These are phyloP conservation scores for Pisolithus albus DNA, from an alignment of 768 basidiomycete genomes.

Conservation along the genomic window DNA sequence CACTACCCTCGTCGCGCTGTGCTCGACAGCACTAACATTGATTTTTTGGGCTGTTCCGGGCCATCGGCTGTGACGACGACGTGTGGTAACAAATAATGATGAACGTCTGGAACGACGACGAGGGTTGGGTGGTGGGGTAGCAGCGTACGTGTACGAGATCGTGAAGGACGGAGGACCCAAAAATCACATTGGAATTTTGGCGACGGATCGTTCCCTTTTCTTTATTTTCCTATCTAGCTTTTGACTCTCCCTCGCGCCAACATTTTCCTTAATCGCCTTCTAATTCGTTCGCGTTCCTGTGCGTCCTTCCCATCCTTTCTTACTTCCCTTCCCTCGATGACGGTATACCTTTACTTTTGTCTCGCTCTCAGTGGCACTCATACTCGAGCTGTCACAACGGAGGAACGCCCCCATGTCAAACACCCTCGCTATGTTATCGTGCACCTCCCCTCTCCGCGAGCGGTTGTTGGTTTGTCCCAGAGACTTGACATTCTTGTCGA, in stretches of 20 bases:
- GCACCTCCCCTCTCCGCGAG: conserved; percentile 13
- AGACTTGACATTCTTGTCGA: conserved; percentile 16
- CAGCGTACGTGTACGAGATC: conserved; percentile 3
- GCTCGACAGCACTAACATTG: conserved; percentile 77
- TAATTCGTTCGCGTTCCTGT: conserved; percentile 21
- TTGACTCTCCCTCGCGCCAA: conserved; percentile 14
- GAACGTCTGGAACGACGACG: conserved; percentile 1
- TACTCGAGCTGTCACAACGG: conserved; percentile 16
- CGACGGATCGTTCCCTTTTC: conserved; percentile 11
- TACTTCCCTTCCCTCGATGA: conserved; percentile 1
- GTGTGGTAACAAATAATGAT: conserved; percentile 2
- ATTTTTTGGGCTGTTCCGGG: conserved; percentile 97
- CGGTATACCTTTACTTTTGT: conserved; percentile 10
- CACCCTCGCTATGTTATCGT: conserved; percentile 17
- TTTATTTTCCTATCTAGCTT: conserved; percentile 27
- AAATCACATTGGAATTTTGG: conserved; percentile 16
- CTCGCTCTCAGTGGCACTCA: conserved; percentile 21
- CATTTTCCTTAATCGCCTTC: conserved; percentile 14
- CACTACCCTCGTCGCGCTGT: conserved; percentile 64
- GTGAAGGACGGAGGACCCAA: conserved; percentile 11
- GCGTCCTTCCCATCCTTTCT: conserved; percentile 14
- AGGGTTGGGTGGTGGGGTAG: conserved; percentile 3
- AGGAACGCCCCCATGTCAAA: conserved; percentile 7
- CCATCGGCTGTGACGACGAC: conserved; percentile 57
- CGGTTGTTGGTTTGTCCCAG: conserved; percentile 9